Evolutionary conservation across 257 asterid genomes (phyloP).

Genomic region (Solanum corneliomulleri): DNA sequence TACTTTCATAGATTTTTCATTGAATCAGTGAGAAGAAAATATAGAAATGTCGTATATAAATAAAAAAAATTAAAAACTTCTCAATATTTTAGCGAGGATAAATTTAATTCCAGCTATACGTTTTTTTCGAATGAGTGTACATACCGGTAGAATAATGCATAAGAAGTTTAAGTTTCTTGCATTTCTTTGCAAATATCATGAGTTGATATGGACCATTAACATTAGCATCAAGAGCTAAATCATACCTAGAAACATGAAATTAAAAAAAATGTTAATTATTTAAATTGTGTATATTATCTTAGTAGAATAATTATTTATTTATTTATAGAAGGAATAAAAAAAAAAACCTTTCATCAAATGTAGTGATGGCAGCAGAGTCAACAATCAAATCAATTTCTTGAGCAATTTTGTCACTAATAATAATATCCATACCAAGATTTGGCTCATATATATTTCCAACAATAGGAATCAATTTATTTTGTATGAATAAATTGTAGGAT

Average conservation of each 20-base stretch:
- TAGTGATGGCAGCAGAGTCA: conserved; percentile 40
- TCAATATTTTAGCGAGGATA: no score
- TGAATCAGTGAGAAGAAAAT: no score
- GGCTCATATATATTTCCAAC: conserved; percentile 33
- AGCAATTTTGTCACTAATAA: conserved; percentile 3
- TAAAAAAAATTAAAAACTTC: no score
- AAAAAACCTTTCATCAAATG: conserved; percentile 33
- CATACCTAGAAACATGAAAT: conserved; percentile 25
- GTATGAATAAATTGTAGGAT: conserved; percentile 10
- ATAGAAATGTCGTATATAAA: no score
- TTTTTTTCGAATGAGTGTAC: no score
- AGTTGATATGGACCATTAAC: conserved; percentile 17
- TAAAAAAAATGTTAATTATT: background rate
- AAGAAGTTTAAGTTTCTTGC: conserved; percentile 34
- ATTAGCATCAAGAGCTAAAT: conserved; percentile 22
- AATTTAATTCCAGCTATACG: no score
- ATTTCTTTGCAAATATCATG: conserved; percentile 32
- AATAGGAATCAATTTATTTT: conserved; percentile 23
- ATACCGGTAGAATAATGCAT: background rate
- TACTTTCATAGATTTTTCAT: no score
- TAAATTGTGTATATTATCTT: background rate
- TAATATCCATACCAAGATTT: conserved; percentile 30
- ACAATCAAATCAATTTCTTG: conserved; percentile 30
- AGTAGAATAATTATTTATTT: background rate
- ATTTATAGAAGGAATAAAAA: background rate